These are phyloP conservation scores for Aspergillus jensenii DNA, from an alignment of 2,329 filamentous ascomycete species.

Conservation along the genomic window DNA sequence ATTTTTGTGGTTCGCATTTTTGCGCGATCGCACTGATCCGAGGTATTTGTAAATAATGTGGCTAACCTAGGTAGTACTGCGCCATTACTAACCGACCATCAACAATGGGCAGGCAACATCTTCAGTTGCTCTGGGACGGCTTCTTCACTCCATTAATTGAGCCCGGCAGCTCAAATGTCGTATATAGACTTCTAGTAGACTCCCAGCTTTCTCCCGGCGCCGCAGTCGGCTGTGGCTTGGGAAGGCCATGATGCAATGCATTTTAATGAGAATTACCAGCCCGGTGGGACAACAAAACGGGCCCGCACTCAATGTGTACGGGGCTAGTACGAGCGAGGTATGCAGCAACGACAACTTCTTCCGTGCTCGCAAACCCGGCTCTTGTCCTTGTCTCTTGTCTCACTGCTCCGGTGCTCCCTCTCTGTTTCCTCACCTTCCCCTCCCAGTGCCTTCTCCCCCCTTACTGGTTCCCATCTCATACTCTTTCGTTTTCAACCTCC, in stretches of 20 bases:
- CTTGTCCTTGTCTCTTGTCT: conserved; percentile 12
- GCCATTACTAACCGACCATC: neutral
- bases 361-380: neutral
- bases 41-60: neutral
- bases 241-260: neutral
- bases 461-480: neutral
- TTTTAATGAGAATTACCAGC: neutral
- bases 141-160: no score
- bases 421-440: conserved; percentile 7
- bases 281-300: conserved; percentile 3
- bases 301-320: conserved; percentile 4
- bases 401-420: conserved; percentile 10
- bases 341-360: conserved; percentile 6
- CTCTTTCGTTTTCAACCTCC: conserved; percentile 6
- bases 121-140: neutral
- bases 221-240: neutral
- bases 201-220: no score
- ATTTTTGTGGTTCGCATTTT: neutral
- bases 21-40: neutral
- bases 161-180: no score
- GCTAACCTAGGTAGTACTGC: neutral
- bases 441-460: neutral
- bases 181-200: no score
- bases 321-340: conserved; percentile 7
- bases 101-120: neutral